These are phyloP conservation scores for Fonsecaea multimorphosa DNA, from an alignment of 2,329 filamentous ascomycete species.

Conservation along the genomic window DNA sequence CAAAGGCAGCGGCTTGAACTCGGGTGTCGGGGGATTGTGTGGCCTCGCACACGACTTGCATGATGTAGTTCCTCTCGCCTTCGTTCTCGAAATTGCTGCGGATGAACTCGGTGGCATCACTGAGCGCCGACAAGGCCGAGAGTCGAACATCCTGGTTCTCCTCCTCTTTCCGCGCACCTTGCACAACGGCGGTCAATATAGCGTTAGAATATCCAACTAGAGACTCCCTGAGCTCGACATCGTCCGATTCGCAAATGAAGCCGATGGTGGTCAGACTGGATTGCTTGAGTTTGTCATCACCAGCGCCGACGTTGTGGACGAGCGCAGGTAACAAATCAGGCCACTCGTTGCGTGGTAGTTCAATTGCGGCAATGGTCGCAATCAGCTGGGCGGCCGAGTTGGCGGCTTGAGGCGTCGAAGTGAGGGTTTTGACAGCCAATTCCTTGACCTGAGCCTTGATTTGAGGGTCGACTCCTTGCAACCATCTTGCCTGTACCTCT, in stretches of 20 bases:
- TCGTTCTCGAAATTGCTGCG: conserved; percentile 99
- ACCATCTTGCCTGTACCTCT: conserved; percentile 92
- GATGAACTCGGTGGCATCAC: conserved; percentile 96
- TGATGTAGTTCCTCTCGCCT: conserved; percentile 99
- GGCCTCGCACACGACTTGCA: conserved; percentile 99
- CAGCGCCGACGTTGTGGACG: conserved; percentile 90
- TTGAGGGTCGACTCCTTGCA: conserved; percentile 77
- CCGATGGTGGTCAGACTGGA: conserved; percentile 94
- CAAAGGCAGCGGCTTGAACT: conserved; percentile 95
- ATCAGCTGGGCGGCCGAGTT: conserved; percentile 93
- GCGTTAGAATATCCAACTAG: conserved; percentile 90
- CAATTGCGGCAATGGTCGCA: conserved; percentile 90
- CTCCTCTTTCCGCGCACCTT: conserved; percentile 97
- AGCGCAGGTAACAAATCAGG: conserved; percentile 84
- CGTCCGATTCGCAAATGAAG: conserved; percentile 96
- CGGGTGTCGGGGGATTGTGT: conserved; percentile 89
- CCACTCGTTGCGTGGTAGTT: conserved; percentile 93
- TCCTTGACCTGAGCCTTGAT: conserved; percentile 89
- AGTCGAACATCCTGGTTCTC: conserved; percentile 86
- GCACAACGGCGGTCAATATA: conserved; percentile 95
- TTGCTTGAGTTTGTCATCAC: conserved; percentile 88
- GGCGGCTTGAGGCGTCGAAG: conserved; percentile 82
- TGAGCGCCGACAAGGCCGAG: conserved; percentile 90
- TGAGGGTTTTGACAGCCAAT: conserved; percentile 84
- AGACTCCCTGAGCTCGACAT: conserved; percentile 80